Evolutionary conservation across 2,329 filamentous ascomycete genomes (phyloP).

Genomic region (Colletotrichum salicis): DNA sequence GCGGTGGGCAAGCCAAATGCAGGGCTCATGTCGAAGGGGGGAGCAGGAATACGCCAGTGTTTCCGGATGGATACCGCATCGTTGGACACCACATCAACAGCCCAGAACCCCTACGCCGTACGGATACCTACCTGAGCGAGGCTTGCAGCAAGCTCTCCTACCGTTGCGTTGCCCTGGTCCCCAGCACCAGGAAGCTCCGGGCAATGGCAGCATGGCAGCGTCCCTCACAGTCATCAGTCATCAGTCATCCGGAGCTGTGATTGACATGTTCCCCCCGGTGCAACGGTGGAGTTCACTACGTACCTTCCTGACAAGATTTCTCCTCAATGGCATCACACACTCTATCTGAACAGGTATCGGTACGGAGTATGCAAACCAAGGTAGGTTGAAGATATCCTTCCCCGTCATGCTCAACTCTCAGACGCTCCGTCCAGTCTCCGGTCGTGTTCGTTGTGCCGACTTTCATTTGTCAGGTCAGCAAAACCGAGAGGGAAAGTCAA

Average conservation of each 20-base stretch:
- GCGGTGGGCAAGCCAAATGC: constrained; percentile 1
- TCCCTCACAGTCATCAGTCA: not conserved
- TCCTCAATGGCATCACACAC: constrained; percentile 30
- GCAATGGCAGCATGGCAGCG: not conserved
- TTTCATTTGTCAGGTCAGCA: constrained; percentile 14
- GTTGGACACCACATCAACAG: not conserved
- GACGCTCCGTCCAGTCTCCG: constrained; percentile 24
- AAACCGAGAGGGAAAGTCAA: constrained; percentile 17
- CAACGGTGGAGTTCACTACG: constrained; percentile 25
- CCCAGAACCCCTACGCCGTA: not conserved
- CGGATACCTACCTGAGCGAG: not conserved
- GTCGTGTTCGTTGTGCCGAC: not conserved
- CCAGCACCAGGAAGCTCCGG: not conserved
- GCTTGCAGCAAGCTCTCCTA: not conserved
- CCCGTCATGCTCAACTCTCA: constrained; percentile 17
- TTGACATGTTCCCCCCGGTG: constrained; percentile 10
- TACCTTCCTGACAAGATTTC: constrained; percentile 21
- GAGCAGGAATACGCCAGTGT: not conserved
- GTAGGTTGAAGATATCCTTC: constrained; percentile 17
- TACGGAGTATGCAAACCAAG: not conserved
- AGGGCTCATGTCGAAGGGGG: constrained; percentile 1
- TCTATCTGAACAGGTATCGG: not conserved
- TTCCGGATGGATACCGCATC: constrained; percentile 3
- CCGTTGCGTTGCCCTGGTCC: not conserved
- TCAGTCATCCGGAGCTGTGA: not conserved